Evolutionary conservation across 306 rosid species (phyloP), one percentile per base, ranked within the genome.

Genomic region (Medicago truncatula): DNA sequence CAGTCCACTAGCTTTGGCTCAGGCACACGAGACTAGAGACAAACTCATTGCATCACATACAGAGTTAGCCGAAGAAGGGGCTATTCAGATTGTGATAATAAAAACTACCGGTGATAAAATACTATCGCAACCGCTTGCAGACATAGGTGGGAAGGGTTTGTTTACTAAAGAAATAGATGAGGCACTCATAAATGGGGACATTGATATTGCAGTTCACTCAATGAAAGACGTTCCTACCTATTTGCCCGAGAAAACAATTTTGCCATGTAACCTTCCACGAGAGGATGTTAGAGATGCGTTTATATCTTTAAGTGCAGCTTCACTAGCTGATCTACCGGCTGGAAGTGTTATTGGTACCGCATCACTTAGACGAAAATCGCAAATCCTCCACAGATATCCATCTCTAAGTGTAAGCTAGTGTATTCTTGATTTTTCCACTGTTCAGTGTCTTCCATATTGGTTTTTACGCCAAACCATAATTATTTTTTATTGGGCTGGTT

Each of bases 151-250:
- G 67, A 93, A 93, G 88, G 97, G 98, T 16, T 58, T 93, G 73
- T 91, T 93, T 82, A 93, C 98, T 11, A 93, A 93, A 84, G 98
- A 93, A 79, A 93, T 91, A 18, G 98, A 93, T 1, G 96, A 91
- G 76, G 98, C 98, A 9, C 96, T 91, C 41, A 70, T 93, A 56
- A 91, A 85, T 7, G 75, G 92, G 12, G 94, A 88, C 5, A 77
- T 93, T 38, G 97, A 93, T 82, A 91, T 93, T 70, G 97, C 97
- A 14, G 97, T 91, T 43, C 98, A 93, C 72, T 93, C 97, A 1
- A 93, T 93, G 98, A 93, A 93, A 74, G 98, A 93, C 28, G 98
- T 93, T 15, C 98, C 98, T 1, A 93, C 98, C 4, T 87, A 87
- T 76, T 80, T 93, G 60, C 97, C 98, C 0, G 89, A 91, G 18